Base-by-base conservation (phyloP, 139 green algal genomes). In the Choricystis sp. region DNA sequence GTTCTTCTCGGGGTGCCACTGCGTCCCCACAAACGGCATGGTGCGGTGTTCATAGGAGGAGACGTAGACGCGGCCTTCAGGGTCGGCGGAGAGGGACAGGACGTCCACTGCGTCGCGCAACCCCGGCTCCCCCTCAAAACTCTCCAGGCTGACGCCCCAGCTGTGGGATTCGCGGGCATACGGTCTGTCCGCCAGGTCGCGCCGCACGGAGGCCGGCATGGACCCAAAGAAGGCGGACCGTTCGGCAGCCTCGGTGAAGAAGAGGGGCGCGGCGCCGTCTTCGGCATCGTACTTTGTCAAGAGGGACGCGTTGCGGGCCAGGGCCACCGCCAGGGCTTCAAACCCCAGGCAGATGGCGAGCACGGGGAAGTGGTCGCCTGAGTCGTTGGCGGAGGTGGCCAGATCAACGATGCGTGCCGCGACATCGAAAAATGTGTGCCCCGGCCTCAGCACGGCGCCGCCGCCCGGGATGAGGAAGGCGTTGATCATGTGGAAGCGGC, bases 341-440 rank as follows among this genome's bases (percentile, higher is more conserved):
- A 69, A 69, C 23, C 64, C 64, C 26, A 69, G 55, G 55, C 64
- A 69, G 26, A 69, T 65, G 2, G 49, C 64, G 20, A 64, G 64
- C 26, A 69, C 64, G 14, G 64, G 64, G 55, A 69, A 69, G 24
- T 64, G 2, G 22, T 65, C 64, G 20, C 64, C 64, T 4, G 60
- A 48, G 22, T 28, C 25, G 24, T 65, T 65, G 31, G 21, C 64
- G 61, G 60, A 23, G 24, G 29, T 64, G 21, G 64, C 64, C 31
- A 69, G 49, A n/a, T 79, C 29, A 29, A 80, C 62, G 24, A 85
- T 67, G 40, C 56, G 62, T 2, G 40, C 26, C 2, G 78, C 78
- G 9, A 74, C 73, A 67, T 86, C 80, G 62, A 83, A 86, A 62
- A 83, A 86, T 16, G 29, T 19, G 65, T 86, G 80, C 14, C 78